Conservation (phyloP, 2,329 filamentous ascomycete species). For the Phoma sp. region DNA sequence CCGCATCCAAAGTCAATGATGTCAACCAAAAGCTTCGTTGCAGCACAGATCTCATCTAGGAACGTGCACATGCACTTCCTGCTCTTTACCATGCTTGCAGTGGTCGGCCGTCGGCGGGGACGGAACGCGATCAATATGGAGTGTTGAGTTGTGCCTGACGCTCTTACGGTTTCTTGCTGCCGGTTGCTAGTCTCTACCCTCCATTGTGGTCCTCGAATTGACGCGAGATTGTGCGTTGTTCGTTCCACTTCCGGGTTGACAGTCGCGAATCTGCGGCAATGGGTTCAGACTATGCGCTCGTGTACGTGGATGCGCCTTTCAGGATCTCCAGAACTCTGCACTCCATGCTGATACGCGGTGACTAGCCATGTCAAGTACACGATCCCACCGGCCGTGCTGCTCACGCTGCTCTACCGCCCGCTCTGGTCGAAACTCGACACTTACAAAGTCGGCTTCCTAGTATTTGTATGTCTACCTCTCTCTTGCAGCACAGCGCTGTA, state of each 20-base stretch:
- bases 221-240: slow-evolving; percentile 21
- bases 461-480: slow-evolving; percentile 52
- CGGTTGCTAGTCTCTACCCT: slow-evolving; percentile 30
- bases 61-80: slow-evolving; percentile 10
- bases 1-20: slow-evolving; percentile 33
- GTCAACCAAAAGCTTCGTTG: slow-evolving; percentile 31
- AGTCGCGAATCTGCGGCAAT: slow-evolving; percentile 48
- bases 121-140: slow-evolving; percentile 1
- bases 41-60: slow-evolving; percentile 23
- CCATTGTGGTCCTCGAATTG: slow-evolving; percentile 26
- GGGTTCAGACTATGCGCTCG: slow-evolving; percentile 68
- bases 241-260: slow-evolving; percentile 17
- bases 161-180: slow-evolving; percentile 19
- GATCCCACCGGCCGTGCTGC: slow-evolving; percentile 66
- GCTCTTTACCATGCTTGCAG: slow-evolving; percentile 2
- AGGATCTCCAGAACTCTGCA: slow-evolving; percentile 5
- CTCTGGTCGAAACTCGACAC: slow-evolving; percentile 68
- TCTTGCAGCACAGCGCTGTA: background rate
- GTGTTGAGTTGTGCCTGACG: slow-evolving; percentile 22
- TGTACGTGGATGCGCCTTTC: slow-evolving; percentile 56
- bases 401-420: slow-evolving; percentile 67
- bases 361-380: slow-evolving; percentile 71
- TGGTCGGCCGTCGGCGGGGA: slow-evolving; percentile 9
- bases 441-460: slow-evolving; percentile 68
- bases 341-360: slow-evolving; percentile 21